phyloP scores from a whole-genome alignment of 2,329 filamentous ascomycete genomes.

The Colletotrichum liriopes region DNA sequence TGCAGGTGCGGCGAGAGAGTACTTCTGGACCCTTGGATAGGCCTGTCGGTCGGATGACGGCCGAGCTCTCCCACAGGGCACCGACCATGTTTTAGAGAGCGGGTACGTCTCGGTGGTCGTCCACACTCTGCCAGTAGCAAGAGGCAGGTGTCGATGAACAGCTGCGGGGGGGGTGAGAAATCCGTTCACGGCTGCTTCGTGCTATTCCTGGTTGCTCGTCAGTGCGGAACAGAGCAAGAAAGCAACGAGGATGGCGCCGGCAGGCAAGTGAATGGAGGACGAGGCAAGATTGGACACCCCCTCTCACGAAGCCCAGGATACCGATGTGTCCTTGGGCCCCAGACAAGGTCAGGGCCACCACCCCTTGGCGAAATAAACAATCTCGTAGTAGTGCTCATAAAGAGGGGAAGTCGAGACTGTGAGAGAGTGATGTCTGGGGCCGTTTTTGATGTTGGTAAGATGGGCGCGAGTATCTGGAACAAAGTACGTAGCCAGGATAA shows the following conservation, averaged over 20 bases:
- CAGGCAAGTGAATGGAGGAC: background rate
- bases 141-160: background rate
- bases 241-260: background rate
- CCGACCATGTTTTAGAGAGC: constrained; percentile 3
- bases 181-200: background rate
- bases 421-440: background rate
- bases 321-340: background rate
- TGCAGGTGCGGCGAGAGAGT: constrained; percentile 10
- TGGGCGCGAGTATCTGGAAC: background rate
- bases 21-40: constrained; percentile 19
- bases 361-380: constrained; percentile 8
- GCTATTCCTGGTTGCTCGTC: background rate
- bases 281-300: background rate
- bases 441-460: background rate
- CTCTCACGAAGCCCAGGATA: background rate
- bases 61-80: constrained; percentile 30
- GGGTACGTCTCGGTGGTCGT: background rate
- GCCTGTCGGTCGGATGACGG: constrained; percentile 26
- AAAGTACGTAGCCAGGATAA: background rate
- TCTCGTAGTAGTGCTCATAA: background rate
- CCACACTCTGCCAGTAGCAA: background rate
- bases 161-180: background rate
- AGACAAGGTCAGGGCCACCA: background rate
- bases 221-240: background rate
- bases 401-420: background rate